A percentile compares a stretch with the other conserved stretches of the same genome.
Conservation (phyloP, 257 asterid genomes). For the Nicotiana noctiflora region DNA sequence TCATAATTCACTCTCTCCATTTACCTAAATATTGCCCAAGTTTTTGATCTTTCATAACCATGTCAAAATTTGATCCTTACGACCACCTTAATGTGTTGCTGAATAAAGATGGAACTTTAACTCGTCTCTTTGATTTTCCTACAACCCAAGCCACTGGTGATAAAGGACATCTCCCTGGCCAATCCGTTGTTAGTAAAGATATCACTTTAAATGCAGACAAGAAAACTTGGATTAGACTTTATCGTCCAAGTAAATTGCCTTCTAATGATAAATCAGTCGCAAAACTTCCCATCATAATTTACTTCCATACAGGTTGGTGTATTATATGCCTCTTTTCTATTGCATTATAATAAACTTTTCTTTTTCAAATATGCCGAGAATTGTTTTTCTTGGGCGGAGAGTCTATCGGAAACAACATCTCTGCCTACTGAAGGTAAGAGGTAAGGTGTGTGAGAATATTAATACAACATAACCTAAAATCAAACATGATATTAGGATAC, state of each 20-base stretch:
- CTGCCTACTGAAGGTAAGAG: no score
- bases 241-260: constrained; percentile 54
- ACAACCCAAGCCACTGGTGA: constrained; percentile 54
- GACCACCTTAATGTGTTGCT: constrained; percentile 47
- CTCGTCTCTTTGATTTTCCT: constrained; percentile 60
- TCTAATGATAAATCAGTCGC: constrained; percentile 42
- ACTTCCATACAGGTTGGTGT: constrained; percentile 44
- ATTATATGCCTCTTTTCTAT: no score
- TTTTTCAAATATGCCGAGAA: no score
- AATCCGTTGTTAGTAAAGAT: constrained; percentile 70
- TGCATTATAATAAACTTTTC: no score
- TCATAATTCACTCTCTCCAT: neutral
- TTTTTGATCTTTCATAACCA: neutral
- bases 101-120: constrained; percentile 62
- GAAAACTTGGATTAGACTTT: constrained; percentile 72
- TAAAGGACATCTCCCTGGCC: constrained; percentile 18
- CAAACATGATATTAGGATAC: no score
- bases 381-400: no score
- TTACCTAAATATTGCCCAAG: neutral
- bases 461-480: no score
- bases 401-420: no score
- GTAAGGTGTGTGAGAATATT: no score
- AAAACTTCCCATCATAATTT: constrained; percentile 67
- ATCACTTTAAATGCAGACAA: constrained; percentile 40
- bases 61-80: constrained; percentile 79